Base-by-base conservation (phyloP, 345 rosid species). In the Euphorbia pulcherrima region DNA sequence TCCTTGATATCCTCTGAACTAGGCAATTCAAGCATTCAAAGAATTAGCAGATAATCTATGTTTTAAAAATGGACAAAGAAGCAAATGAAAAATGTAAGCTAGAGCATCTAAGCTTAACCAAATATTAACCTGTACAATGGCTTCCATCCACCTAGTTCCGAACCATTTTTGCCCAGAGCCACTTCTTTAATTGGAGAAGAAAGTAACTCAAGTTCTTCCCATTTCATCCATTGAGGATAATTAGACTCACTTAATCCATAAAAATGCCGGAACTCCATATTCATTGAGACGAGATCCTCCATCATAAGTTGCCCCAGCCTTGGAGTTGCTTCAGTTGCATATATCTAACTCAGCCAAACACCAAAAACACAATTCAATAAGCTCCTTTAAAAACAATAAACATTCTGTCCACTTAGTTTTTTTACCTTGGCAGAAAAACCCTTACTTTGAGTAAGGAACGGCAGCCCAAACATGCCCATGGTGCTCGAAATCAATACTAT, bases 271-370 rank as follows among this genome's bases (percentile, higher is more conserved):
- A 81, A 84, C 68, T 93, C 98, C 60, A 55, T 66, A 67, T 89
- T 90, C 96, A 87, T 82, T 20, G 86, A 81, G 69, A 89, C 82
- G 71, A 93, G 94, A 76, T 87, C 93, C 80, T 89, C 90, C 97
- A 93, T 93, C 86, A 85, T 76, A 74, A 90, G 87, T 79, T 85
- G 85, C 44, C 92, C 96, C 47, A 90, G 80, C 76, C 79, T 87
- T 0, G 83, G 83, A 20, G 98, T 82, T 55, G 86, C 92, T 75
- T 93, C 91, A 5, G 90, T 90, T 65, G 76, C 87, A 72, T 87
- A 93, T 74, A 89, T 79, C 96, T 90, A 65, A 69, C 20, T 65
- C 75, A 46, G 35, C 46, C 41, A 65, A 41, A 68, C 54, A 58
- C 59, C 64, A 78, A 29, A 10, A 62, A 55, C 62, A 12, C 21